Evolutionary conservation across 176 grass and related monocot species (phyloP), one percentile per base, ranked within the genome.

Genomic region (Triticum dicoccoides): DNA sequence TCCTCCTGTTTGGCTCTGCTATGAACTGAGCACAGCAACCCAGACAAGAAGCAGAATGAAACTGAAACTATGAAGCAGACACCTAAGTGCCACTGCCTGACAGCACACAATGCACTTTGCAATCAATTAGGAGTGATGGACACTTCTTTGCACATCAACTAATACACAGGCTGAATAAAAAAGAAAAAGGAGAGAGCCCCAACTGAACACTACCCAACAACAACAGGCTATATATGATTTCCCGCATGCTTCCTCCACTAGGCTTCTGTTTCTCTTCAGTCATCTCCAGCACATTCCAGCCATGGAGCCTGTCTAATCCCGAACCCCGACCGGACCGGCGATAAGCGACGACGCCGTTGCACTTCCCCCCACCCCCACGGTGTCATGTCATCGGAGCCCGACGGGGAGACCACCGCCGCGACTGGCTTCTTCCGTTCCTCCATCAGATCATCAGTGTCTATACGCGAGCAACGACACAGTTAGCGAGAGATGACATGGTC

Each of bases 151-250:
- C 73, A 85, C 73, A 67, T 20, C 41, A 87, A 76, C 56, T 61
- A 67, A 59, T 34, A 52, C 62, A 23, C 62, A 24, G 21, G 30
- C 9, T 21, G 27, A 30, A 21, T 0, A 54, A 21, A 5, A 42
- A 9, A 4, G 15, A 56, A 37, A 86, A 39, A 69, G 66, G 73
- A 21, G 21, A 8, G 20, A 29, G 39, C 2, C 12, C 72, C 49
- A 77, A 23, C 72, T 85, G 61, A 85, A 59, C 56, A 77, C 83
- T 85, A 76, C 72, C 56, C 11, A 86, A 83, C 80, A 86, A 83
- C 79, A 90, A 11, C 79, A 90, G 21, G 79, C 83, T 86, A 86
- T 71, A 56, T 56, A 59, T 59, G 18, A 37, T 24, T 77, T 37
- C 12, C 37, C 38, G 34, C 68, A 10, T 71, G 68, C 77, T 29